These are phyloP conservation scores for Suillus luteus DNA, from an alignment of 768 basidiomycete species.

Conservation along the genomic window DNA sequence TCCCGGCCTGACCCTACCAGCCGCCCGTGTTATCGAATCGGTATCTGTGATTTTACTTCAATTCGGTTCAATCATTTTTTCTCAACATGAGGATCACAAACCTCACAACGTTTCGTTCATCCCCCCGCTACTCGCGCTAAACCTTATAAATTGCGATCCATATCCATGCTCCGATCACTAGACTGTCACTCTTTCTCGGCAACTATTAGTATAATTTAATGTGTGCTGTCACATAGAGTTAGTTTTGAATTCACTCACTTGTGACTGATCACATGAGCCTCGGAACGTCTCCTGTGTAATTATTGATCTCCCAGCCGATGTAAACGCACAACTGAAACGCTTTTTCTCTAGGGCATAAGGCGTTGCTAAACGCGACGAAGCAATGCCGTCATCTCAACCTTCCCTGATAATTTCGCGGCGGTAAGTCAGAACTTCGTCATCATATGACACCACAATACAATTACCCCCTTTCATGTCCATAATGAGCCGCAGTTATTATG, in stretches of 20 bases:
- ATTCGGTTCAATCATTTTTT: slow-evolving; percentile 10
- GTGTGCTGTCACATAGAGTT: slow-evolving; percentile 17
- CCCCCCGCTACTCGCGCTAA: slow-evolving; percentile 28
- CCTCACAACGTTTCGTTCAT: slow-evolving; percentile 38
- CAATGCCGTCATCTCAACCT: slow-evolving; percentile 25
- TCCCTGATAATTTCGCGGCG: slow-evolving; percentile 6
- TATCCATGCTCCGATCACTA: slow-evolving; percentile 24
- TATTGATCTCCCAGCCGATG: slow-evolving; percentile 14
- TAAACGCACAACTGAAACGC: slow-evolving; percentile 10
- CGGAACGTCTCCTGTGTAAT: slow-evolving; percentile 13
- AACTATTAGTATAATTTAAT: slow-evolving; percentile 16
- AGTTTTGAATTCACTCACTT: slow-evolving; percentile 15
- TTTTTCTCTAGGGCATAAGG: slow-evolving; percentile 29
- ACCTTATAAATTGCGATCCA: slow-evolving; percentile 21
- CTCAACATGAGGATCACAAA: slow-evolving; percentile 24
- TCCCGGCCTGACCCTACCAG: slow-evolving; percentile 9
- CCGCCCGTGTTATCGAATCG: slow-evolving; percentile 12
- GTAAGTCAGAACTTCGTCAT: slow-evolving; percentile 10
- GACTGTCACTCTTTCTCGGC: slow-evolving; percentile 17
- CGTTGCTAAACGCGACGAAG: slow-evolving; percentile 23
- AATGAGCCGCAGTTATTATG: slow-evolving; percentile 13
- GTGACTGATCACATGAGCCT: slow-evolving; percentile 29
- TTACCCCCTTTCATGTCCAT: slow-evolving; percentile 24
- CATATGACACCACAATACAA: neutral
- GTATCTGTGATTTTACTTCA: slow-evolving; percentile 13